Base-by-base conservation (phyloP, 192 early-diverging fungal species). In the Backusella sp. region DNA sequence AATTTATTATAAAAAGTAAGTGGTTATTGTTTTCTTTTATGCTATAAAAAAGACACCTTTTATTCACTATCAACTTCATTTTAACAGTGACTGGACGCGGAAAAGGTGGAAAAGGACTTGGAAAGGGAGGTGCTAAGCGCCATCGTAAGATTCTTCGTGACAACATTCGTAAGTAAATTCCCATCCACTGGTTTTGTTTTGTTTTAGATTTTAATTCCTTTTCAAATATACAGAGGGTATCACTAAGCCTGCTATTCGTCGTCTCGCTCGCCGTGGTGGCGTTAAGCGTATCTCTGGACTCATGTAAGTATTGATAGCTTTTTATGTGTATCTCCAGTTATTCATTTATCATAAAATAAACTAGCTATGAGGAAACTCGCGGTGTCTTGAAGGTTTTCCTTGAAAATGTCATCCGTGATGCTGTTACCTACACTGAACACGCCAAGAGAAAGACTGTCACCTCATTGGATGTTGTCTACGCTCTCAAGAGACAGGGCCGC, bases 131-230 rank as follows among this genome's bases (percentile, higher is more conserved):
- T 66, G 97, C 97, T 88, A 98, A 98, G 92, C 97, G 97, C 85
- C 97, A 99, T 87, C 92, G 97, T 85, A 99, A 99, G 92, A 99
- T 99, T 92, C 92, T 99, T 80, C 94, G 97, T 81, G 97, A 99
- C 83, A 99, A 98, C 93, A 96, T 95, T 83, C 94, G 53, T 59
- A 59, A 59, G 53, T 59, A 59, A 11, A 26, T 3, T 23, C 53
- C 23, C 53, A 59, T 59, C 53, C 23, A 26, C 23, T 49, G 46
- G 46, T 49, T 23, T 59, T 8, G 8, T 56, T 56, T 23, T 9
- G 6, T 59, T 59, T 59, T 12, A 32, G 2, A 53, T 23, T 59
- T 59, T 26, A 59, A 19, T 12, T 59, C 1, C 3, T 59, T 59
- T 23, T 26, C 17, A 11, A 23, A 59, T 26, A 26, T 8, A 59